These are phyloP conservation scores for Chloranthus sessilifolius DNA, from an alignment of 164 flowering plant genomes.

Conservation along the genomic window DNA sequence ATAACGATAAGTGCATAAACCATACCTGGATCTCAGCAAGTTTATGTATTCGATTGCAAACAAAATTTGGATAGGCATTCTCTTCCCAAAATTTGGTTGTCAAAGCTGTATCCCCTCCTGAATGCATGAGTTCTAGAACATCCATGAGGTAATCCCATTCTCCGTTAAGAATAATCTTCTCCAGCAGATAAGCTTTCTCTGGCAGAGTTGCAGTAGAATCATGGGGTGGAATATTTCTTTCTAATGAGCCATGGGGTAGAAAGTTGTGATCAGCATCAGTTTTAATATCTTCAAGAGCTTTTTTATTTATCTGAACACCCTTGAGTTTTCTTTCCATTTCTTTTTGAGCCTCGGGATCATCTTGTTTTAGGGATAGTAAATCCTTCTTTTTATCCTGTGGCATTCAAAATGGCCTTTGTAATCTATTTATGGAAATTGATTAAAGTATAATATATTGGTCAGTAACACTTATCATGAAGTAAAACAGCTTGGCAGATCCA, in stretches of 20 bases:
- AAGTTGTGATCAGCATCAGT: slow-evolving; percentile 34
- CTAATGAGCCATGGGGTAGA: slow-evolving; percentile 64
- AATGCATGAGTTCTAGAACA: slow-evolving; percentile 29
- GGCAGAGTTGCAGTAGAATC: slow-evolving; percentile 57
- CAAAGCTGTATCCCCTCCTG: slow-evolving; percentile 19
- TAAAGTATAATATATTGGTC: neutral
- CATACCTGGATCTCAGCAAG: slow-evolving; percentile 49
- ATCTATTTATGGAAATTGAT: neutral
- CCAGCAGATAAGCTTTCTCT: slow-evolving; percentile 68
- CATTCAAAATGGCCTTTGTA: neutral
- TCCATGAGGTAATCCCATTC: slow-evolving; percentile 67
- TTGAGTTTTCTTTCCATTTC: slow-evolving; percentile 29
- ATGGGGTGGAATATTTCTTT: slow-evolving; percentile 68
- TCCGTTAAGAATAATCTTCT: slow-evolving; percentile 58
- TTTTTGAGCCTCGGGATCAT: slow-evolving; percentile 21
- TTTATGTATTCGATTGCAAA: slow-evolving; percentile 49
- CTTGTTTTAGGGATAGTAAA: slow-evolving; percentile 27
- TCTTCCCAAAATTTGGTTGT: slow-evolving; percentile 4
- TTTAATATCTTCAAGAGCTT: slow-evolving; percentile 38
- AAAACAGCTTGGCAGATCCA: too few relatives aligned
- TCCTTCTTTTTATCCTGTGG: slow-evolving; percentile 43
- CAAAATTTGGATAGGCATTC: slow-evolving; percentile 51
- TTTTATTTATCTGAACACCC: slow-evolving; percentile 28
- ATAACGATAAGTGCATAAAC: slow-evolving; percentile 2
- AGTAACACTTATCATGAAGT: neutral